phyloP scores from a whole-genome alignment of 2,329 filamentous ascomycete genomes.

The Tolypocladium capitatum region DNA sequence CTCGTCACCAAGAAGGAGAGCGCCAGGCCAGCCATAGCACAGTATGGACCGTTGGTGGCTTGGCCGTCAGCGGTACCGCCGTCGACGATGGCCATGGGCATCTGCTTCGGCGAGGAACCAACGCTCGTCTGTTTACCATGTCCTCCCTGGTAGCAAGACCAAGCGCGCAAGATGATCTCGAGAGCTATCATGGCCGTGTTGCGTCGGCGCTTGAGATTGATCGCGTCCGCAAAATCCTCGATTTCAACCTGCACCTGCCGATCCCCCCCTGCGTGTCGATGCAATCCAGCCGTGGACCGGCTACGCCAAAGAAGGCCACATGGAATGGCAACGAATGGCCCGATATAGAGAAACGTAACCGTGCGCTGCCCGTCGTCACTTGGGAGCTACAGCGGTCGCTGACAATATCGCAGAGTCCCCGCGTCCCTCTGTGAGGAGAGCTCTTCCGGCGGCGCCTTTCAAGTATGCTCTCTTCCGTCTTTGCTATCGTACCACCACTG shows the following conservation, averaged over 20 bases:
- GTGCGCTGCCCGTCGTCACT: not conserved
- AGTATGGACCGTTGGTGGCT: slow-evolving; percentile 67
- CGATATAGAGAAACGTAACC: not conserved
- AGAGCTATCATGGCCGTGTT: slow-evolving; percentile 60
- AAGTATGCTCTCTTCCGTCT: slow-evolving; percentile 37
- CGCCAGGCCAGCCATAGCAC: slow-evolving; percentile 51
- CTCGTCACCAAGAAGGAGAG: slow-evolving; percentile 5
- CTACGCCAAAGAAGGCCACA: not conserved
- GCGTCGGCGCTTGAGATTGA: slow-evolving; percentile 75
- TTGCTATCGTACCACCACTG: not conserved
- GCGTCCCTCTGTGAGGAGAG: slow-evolving; percentile 13
- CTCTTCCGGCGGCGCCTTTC: slow-evolving; percentile 62
- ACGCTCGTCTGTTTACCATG: slow-evolving; percentile 52
- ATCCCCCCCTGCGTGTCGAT: slow-evolving; percentile 2
- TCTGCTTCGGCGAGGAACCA: slow-evolving; percentile 55
- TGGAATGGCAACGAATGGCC: not conserved
- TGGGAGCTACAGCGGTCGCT: not conserved
- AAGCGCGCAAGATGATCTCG: slow-evolving; percentile 43
- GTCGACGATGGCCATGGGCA: slow-evolving; percentile 51
- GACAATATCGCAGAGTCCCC: slow-evolving; percentile 10
- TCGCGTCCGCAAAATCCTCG: slow-evolving; percentile 51
- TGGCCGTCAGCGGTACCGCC: slow-evolving; percentile 39
- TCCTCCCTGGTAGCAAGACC: slow-evolving; percentile 28
- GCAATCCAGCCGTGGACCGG: not conserved
- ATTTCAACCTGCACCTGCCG: slow-evolving; percentile 24